Base-by-base conservation (phyloP, 23 red algal genomes). In the Gracilaria domingensis region DNA sequence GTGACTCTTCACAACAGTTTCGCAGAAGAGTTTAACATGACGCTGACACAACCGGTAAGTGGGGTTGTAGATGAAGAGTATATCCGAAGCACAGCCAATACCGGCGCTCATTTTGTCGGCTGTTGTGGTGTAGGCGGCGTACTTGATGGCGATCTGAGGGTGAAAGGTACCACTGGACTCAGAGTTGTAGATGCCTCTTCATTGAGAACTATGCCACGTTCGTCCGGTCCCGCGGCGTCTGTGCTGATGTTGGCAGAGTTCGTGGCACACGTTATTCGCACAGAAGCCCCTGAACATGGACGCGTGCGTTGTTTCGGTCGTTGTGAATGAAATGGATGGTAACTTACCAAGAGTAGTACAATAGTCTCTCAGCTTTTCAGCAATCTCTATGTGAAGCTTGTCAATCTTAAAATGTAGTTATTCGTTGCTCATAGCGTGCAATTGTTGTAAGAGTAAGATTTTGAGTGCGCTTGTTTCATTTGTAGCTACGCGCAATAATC, bases 101-200 rank as follows among this genome's bases (percentile, higher is more conserved):
- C 47, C 0, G 92, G 47, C 8, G 14, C 34, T 26, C 92, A 94
- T 74, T 75, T 94, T 38, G 83, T 88, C 26, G 83, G 92, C 17
- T 69, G 83, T 30, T 80, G 72, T 35, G 70, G 44, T 21, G 92
- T 88, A 58, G 83, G 83, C 9, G 57, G 35, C 14, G 92, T 94
- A 35, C 29, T 88, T 16, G 76, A 72, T 29, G 74, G 60, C 0
- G 37, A 82, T 32, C 49, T 94, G 24, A 76, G 66, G 17, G 83
- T 88, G 25, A 88, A 82, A 74, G 83, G 92, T 18, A 55, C 87
- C 0, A 4, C 8, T 12, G 76, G 79, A 18, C 57, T 94, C 20
- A 73, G 83, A 44, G 92, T 94, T 51, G 92, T 94, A n/a, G 92
- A 94, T 55, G 58, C 82, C 16, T 94, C 92, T 0, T 67, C 54